phyloP scores from a whole-genome alignment of 768 basidiomycete species.

The button mushroom (Agaricus bisporus) region DNA sequence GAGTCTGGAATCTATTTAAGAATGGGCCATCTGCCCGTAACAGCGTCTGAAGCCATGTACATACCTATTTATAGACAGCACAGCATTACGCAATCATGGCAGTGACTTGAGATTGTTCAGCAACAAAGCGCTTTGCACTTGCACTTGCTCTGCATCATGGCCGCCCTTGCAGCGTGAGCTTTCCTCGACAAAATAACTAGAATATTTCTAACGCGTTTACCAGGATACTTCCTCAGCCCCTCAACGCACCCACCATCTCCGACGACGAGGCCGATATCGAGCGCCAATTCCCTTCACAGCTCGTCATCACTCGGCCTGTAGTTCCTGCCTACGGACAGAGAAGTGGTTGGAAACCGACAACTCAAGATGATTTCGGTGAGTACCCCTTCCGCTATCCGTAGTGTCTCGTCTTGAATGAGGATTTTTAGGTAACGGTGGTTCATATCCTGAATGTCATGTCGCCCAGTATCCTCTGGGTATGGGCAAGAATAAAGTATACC shows the following conservation, averaged over 20 bases:
- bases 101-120: too few relatives aligned
- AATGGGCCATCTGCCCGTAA: constrained; percentile 15
- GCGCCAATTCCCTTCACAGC: constrained; percentile 27
- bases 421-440: constrained; percentile 67
- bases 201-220: constrained; percentile 8
- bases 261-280: constrained; percentile 60
- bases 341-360: constrained; percentile 77
- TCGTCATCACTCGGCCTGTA: constrained; percentile 42
- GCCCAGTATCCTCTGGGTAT: constrained; percentile 96
- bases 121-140: not conserved
- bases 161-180: constrained; percentile 73
- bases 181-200: not conserved
- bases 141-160: constrained; percentile 21
- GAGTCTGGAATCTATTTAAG: constrained; percentile 60
- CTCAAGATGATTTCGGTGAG: constrained; percentile 81
- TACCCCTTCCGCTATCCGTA: constrained; percentile 10
- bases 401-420: constrained; percentile 7
- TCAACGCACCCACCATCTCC: constrained; percentile 41
- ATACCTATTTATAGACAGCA: not conserved
- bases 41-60: not conserved
- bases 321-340: constrained; percentile 86
- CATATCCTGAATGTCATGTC: constrained; percentile 92
- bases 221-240: constrained; percentile 65
- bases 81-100: constrained; percentile 1
- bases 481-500: constrained; percentile 85